Percentiles rank a stretch among this genome's conserved stretches.
phyloP scores from a whole-genome alignment of 1,284 basidiomycete genomes.

The Sphagnurus paluster region DNA sequence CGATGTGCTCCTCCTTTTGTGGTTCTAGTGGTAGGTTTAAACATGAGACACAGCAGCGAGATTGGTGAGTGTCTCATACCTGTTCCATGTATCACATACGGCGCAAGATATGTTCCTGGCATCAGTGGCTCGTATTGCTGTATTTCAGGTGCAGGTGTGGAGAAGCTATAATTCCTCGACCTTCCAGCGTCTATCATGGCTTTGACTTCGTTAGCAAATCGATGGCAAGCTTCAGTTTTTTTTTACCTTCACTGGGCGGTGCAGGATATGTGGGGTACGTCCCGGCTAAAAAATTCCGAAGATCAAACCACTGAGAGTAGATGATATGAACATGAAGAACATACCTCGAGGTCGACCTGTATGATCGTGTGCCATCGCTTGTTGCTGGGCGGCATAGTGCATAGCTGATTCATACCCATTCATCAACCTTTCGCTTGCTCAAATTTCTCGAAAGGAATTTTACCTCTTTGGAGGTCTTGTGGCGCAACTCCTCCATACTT shows the following conservation, averaged over 20 bases:
- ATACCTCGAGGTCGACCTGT: neutral
- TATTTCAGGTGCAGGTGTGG: conserved; percentile 1
- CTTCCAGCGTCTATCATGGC: neutral
- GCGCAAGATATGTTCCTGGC: neutral
- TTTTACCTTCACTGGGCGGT: neutral
- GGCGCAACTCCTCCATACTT: conserved; percentile 6
- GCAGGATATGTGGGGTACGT: neutral
- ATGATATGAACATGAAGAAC: neutral
- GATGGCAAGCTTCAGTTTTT: neutral
- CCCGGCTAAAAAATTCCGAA: neutral
- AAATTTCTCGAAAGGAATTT: neutral
- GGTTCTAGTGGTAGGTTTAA: conserved; percentile 15
- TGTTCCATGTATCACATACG: neutral
- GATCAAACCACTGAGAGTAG: neutral
- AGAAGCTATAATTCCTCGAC: conserved; percentile 9
- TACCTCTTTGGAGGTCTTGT: conserved; percentile 4
- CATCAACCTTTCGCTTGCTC: neutral
- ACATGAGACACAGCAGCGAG: neutral
- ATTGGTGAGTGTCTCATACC: neutral
- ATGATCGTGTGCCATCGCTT: neutral
- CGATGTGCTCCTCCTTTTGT: conserved; percentile 26
- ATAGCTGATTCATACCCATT: neutral
- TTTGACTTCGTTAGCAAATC: neutral
- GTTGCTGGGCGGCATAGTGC: neutral
- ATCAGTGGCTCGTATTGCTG: neutral